Base-by-base conservation (phyloP, 768 basidiomycete species). In the Phanerochaete carnosa region DNA sequence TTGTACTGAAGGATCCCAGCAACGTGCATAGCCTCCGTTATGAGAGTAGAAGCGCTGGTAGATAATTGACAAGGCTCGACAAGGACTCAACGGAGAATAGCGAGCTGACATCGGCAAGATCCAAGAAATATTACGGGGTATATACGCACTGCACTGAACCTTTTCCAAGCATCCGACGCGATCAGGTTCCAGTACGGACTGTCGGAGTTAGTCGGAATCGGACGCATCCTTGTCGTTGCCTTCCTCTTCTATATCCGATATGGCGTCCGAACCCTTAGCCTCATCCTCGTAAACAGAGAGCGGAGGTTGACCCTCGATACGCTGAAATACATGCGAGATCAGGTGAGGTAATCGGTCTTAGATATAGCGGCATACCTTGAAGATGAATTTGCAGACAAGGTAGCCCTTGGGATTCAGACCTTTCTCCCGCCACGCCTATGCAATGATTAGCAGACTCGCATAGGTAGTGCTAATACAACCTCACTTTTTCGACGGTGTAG, bases 311-410 rank as follows among this genome's bases (percentile, higher is more conserved):
- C 75, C 78, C 13, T 79, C 75, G 23, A 89, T 66, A 35, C 87
- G 81, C 87, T 87, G 59, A 28, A n/a, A 22, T 9, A 28, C 29
- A 55, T 50, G 26, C 16, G 39, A 43, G 39, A 16, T 33, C 30
- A 32, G 22, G 39, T 9, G 9, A 52, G 30, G 29, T 33, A 15
- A 52, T 23, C 19, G 23, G 30, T 52, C 4, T 7, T 7, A 11
- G 29, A 19, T 26, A 6, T 49, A 26, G 11, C 51, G 4, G 33
- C 29, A 5, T 33, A 92, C 92, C 75, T 89, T 86, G 71, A 97
- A 90, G 0, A 87, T 85, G 67, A 83, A 95, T 70, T 93, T 91
- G 77, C 94, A 96, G 26, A 97, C 92, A 35, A 86, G 76, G 69
- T 82, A 88, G 1, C 91, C 90, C 39, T 84, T 78, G 0, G 79